Evolutionary conservation across 768 basidiomycete genomes (phyloP).

Genomic region (Kwoniella botswanensis): DNA sequence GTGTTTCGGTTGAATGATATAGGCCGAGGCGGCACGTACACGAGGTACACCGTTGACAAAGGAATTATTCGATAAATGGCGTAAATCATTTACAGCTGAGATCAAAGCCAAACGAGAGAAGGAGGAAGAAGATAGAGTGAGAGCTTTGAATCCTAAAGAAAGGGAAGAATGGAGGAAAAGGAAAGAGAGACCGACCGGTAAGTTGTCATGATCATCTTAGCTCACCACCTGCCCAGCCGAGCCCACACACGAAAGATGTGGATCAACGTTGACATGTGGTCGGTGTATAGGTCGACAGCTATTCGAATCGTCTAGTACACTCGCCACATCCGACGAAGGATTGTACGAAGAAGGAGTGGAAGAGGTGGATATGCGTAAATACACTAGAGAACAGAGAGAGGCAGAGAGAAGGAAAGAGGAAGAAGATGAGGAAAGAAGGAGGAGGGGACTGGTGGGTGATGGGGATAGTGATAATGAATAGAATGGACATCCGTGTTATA

Average conservation of each 20-base stretch:
- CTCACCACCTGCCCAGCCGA: no score
- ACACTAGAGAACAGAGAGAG: constrained; percentile 70
- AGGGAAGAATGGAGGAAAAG: constrained; percentile 79
- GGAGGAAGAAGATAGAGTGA: constrained; percentile 80
- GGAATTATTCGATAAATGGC: constrained; percentile 82
- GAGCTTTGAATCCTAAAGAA: constrained; percentile 74
- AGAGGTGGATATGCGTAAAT: constrained; percentile 86
- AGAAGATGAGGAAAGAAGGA: constrained; percentile 67
- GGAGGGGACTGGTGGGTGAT: constrained; percentile 38
- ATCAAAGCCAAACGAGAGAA: constrained; percentile 65
- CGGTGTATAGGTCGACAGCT: constrained; percentile 75
- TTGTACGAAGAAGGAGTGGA: constrained; percentile 80
- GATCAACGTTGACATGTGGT: no score
- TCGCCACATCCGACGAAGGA: constrained; percentile 74
- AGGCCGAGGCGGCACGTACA: constrained; percentile 87
- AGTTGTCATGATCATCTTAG: constrained; percentile 36
- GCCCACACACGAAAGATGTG: no score
- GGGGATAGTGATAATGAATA: constrained; percentile 45
- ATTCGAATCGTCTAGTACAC: constrained; percentile 79
- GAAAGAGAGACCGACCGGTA: constrained; percentile 71
- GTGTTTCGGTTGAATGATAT: constrained; percentile 1
- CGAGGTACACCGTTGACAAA: constrained; percentile 89
- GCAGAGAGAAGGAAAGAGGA: constrained; percentile 63
- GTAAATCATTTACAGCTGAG: constrained; percentile 75
- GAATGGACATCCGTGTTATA: no score